Percentiles rank a stretch among this genome's conserved stretches.
These are phyloP conservation scores for Claviceps africana DNA, from an alignment of 2,329 filamentous ascomycete genomes.

Conservation along the genomic window DNA sequence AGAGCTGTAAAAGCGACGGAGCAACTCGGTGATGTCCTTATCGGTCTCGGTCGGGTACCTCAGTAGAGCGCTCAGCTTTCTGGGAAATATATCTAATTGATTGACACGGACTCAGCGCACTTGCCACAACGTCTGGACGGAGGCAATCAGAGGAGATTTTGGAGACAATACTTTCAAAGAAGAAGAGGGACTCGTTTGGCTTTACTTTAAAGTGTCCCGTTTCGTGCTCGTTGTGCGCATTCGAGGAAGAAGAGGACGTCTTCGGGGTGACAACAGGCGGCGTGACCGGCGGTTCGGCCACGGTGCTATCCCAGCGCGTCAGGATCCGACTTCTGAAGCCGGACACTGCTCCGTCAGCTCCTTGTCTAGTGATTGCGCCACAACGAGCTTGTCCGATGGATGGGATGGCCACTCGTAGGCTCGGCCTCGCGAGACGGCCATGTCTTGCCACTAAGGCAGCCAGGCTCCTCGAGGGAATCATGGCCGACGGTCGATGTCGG, in stretches of 20 bases:
- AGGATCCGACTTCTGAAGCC: not conserved
- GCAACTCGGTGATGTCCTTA: constrained; percentile 33
- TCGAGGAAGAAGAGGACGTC: constrained; percentile 11
- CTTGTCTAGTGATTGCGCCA: not conserved
- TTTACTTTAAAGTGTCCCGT: constrained; percentile 69
- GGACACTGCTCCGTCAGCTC: not conserved
- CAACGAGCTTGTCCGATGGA: not conserved
- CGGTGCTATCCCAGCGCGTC: constrained; percentile 14
- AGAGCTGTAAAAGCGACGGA: constrained; percentile 37
- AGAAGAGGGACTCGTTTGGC: constrained; percentile 69
- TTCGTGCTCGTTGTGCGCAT: constrained; percentile 40
- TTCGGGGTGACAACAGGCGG: constrained; percentile 2
- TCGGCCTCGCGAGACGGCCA: not conserved
- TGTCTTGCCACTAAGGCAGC: constrained; percentile 10
- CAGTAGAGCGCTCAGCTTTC: constrained; percentile 45
- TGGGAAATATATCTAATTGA: constrained; percentile 64
- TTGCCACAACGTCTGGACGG: not conserved
- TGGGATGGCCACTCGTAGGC: not conserved
- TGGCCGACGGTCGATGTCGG: constrained; percentile 6
- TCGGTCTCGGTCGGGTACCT: constrained; percentile 35
- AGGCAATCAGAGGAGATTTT: not conserved
- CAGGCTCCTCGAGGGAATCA: constrained; percentile 17
- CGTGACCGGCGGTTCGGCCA: not conserved
- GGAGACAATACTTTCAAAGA: constrained; percentile 62
- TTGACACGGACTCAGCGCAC: not conserved